Percentiles rank a stretch among this genome's conserved stretches.
phyloP scores from a whole-genome alignment of 2,329 filamentous ascomycete species.

The Xylaria sp. region DNA sequence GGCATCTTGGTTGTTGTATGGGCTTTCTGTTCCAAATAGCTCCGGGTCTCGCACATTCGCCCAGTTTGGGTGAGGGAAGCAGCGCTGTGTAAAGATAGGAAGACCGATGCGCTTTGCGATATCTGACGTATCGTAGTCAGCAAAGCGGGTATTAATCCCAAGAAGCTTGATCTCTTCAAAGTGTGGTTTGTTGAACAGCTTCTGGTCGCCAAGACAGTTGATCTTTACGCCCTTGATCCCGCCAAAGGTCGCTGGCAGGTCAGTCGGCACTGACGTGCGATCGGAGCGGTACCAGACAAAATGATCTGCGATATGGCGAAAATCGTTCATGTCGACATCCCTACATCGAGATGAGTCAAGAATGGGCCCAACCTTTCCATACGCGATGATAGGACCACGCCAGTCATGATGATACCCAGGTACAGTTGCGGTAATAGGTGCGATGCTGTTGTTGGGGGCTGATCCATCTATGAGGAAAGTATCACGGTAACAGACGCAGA shows the following conservation, averaged over 20 bases:
- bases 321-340: conserved; percentile 41
- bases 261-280: background rate
- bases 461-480: conserved; percentile 22
- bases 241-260: too few relatives aligned
- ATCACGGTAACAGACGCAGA: conserved; percentile 18
- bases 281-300: conserved; percentile 23
- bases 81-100: conserved; percentile 33
- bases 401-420: background rate
- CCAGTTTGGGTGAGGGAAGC: conserved; percentile 34
- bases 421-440: background rate
- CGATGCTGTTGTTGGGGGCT: conserved; percentile 10
- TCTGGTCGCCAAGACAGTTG: conserved; percentile 39
- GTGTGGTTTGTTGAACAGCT: conserved; percentile 31
- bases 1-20: conserved; percentile 22
- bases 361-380: background rate
- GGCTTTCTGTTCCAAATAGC: background rate
- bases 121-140: conserved; percentile 25
- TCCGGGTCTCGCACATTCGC: conserved; percentile 17
- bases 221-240: conserved; percentile 37
- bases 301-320: conserved; percentile 38
- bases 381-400: conserved; percentile 34
- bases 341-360: conserved; percentile 17
- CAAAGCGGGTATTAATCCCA: conserved; percentile 26
- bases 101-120: conserved; percentile 37
- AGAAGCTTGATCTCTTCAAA: conserved; percentile 37